Conservation (phyloP, 2,329 filamentous ascomycete species). For the Pyricularia pennisetigena region DNA sequence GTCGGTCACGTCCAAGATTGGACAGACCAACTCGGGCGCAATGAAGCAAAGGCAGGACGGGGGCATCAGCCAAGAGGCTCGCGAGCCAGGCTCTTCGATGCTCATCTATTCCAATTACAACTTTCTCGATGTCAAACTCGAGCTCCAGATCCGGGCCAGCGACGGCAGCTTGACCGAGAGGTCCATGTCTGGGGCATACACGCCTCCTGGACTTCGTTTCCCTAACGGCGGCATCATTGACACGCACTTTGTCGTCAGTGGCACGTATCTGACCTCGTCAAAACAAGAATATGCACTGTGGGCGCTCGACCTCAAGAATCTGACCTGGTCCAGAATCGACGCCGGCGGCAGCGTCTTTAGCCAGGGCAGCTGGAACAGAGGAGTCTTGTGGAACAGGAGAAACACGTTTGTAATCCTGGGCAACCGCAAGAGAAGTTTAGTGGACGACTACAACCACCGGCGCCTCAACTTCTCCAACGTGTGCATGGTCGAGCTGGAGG, state of each 20-base stretch:
- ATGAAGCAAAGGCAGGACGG: slow-evolving; percentile 27
- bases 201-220: slow-evolving; percentile 86
- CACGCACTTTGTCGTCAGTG: slow-evolving; percentile 93
- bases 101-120: slow-evolving; percentile 99
- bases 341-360: slow-evolving; percentile 90
- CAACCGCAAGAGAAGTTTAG: slow-evolving; percentile 83
- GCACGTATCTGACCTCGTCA: slow-evolving; percentile 92
- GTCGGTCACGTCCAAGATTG: slow-evolving; percentile 55
- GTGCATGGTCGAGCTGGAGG: slow-evolving; percentile 93
- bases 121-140: slow-evolving; percentile 92
- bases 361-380: slow-evolving; percentile 95
- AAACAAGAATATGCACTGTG: slow-evolving; percentile 97
- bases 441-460: slow-evolving; percentile 96
- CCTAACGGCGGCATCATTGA: slow-evolving; percentile 94
- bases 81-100: slow-evolving; percentile 62
- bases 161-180: slow-evolving; percentile 81
- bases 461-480: slow-evolving; percentile 96
- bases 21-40: slow-evolving; percentile 37
- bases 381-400: slow-evolving; percentile 82
- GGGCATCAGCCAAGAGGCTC: slow-evolving; percentile 41
- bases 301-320: slow-evolving; percentile 78
- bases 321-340: slow-evolving; percentile 94
- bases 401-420: slow-evolving; percentile 95
- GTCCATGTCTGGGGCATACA: slow-evolving; percentile 77
- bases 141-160: slow-evolving; percentile 77